Evolutionary conservation across 2,329 filamentous ascomycete genomes (phyloP).

Genomic region (Aureobasidium sp.): DNA sequence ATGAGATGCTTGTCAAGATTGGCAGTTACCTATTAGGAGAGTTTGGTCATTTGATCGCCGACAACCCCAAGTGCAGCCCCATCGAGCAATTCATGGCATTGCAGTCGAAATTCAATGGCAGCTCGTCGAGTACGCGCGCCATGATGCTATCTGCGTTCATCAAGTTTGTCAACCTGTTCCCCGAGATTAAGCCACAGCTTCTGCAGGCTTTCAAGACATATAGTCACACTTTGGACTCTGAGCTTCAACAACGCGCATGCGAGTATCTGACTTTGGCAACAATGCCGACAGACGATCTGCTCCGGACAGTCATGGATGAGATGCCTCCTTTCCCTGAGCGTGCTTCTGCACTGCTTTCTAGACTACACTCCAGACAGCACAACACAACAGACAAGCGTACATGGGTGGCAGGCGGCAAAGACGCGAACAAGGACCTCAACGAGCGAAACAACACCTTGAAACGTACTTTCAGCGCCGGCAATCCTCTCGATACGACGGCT

Average conservation of each 20-base stretch:
- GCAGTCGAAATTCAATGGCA: conserved; percentile 80
- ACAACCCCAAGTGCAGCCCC: conserved; percentile 84
- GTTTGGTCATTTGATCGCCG: conserved; percentile 93
- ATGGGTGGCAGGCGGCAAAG: conserved; percentile 96
- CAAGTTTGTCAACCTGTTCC: conserved; percentile 97
- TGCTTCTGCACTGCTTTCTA: conserved; percentile 82
- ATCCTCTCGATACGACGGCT: conserved; percentile 32
- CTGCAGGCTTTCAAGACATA: conserved; percentile 85
- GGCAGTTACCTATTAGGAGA: conserved; percentile 93
- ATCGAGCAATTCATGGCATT: conserved; percentile 95
- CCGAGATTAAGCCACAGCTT: conserved; percentile 94
- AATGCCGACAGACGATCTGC: conserved; percentile 79
- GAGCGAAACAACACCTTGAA: conserved; percentile 76
- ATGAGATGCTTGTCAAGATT: conserved; percentile 96
- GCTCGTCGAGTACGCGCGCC: conserved; percentile 80
- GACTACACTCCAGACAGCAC: conserved; percentile 89
- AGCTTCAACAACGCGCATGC: conserved; percentile 91
- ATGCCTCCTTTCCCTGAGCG: conserved; percentile 98
- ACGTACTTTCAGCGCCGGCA: conserved; percentile 64
- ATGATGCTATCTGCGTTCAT: conserved; percentile 94
- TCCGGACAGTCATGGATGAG: conserved; percentile 92
- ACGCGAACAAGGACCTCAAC: conserved; percentile 77
- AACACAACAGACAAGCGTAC: conserved; percentile 85
- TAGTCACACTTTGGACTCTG: conserved; percentile 89
- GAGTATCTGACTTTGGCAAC: conserved; percentile 86